A percentile compares a stretch with the other conserved stretches of the same genome.
phyloP scores from a whole-genome alignment of 306 rosid species.

The Oxytropis ochrocephala region DNA sequence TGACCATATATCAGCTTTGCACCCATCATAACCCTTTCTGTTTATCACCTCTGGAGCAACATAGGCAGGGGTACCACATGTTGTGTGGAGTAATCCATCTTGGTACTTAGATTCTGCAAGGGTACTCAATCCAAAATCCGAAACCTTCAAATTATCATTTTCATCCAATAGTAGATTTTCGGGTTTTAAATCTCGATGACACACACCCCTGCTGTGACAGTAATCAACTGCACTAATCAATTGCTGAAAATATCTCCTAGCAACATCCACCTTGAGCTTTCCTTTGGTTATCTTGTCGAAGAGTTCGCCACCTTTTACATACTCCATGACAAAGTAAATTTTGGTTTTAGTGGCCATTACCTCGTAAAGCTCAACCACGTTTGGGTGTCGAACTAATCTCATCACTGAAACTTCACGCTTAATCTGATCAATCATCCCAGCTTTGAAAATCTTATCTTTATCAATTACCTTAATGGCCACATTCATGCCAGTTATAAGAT shows the following conservation, averaged over 20 bases:
- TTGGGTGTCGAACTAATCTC: constrained; percentile 72
- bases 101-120: constrained; percentile 65
- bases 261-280: constrained; percentile 70
- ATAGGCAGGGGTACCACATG: constrained; percentile 96
- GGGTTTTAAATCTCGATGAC: constrained; percentile 86
- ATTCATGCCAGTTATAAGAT: constrained; percentile 56
- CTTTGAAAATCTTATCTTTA: constrained; percentile 79
- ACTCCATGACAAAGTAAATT: constrained; percentile 92
- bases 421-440: constrained; percentile 84
- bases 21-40: constrained; percentile 85
- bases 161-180: constrained; percentile 94
- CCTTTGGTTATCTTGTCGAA: constrained; percentile 86
- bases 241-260: constrained; percentile 82
- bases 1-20: constrained; percentile 96
- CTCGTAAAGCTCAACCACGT: constrained; percentile 90
- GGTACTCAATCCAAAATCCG: constrained; percentile 91
- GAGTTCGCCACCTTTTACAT: constrained; percentile 89
- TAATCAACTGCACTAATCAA: constrained; percentile 84
- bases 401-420: constrained; percentile 90
- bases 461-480: constrained; percentile 83
- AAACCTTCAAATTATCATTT: constrained; percentile 78
- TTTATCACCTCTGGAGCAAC: constrained; percentile 90
- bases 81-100: constrained; percentile 94
- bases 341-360: constrained; percentile 95
- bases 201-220: constrained; percentile 89